Percentiles rank a stretch among this genome's conserved stretches.
Evolutionary conservation across 345 rosid species (phyloP).

Genomic region (Raphanus sativus): DNA sequence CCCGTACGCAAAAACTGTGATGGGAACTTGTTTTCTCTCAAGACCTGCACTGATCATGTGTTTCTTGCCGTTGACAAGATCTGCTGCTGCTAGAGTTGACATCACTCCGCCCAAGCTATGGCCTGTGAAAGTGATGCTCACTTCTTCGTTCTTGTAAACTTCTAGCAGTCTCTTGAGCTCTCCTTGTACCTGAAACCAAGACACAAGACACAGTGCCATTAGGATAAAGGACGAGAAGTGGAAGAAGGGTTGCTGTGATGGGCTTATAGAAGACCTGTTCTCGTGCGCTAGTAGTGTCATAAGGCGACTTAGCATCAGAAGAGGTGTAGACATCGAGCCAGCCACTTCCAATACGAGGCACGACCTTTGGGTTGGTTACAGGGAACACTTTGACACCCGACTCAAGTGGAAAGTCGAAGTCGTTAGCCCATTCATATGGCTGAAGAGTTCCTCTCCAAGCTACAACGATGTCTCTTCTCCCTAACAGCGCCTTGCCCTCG

Average conservation of each 20-base stretch:
- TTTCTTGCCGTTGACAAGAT: conserved; percentile 44
- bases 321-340: conserved; percentile 55
- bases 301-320: conserved; percentile 43
- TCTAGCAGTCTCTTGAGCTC: conserved; percentile 55
- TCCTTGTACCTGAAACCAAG: conserved; percentile 42
- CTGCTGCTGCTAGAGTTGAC: conserved; percentile 54
- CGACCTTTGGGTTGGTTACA: background rate
- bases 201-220: conserved; percentile 5
- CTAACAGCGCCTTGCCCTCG: conserved; percentile 46
- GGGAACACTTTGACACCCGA: conserved; percentile 37
- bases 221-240: background rate
- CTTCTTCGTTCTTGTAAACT: conserved; percentile 53
- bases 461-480: conserved; percentile 53
- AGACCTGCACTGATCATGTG: conserved; percentile 18
- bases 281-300: conserved; percentile 48
- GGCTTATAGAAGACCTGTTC: conserved; percentile 51
- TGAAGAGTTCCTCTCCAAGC: conserved; percentile 57
- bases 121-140: conserved; percentile 58
- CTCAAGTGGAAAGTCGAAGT: conserved; percentile 42
- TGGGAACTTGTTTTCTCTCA: conserved; percentile 35
- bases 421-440: conserved; percentile 46
- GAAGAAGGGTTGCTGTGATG: background rate
- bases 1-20: conserved; percentile 55
- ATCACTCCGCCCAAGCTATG: conserved; percentile 67
- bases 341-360: conserved; percentile 46